Percentiles rank a stretch among this genome's conserved stretches.
phyloP scores from a whole-genome alignment of 2,329 filamentous ascomycete species.

The Tolypocladium cylindrosporum region DNA sequence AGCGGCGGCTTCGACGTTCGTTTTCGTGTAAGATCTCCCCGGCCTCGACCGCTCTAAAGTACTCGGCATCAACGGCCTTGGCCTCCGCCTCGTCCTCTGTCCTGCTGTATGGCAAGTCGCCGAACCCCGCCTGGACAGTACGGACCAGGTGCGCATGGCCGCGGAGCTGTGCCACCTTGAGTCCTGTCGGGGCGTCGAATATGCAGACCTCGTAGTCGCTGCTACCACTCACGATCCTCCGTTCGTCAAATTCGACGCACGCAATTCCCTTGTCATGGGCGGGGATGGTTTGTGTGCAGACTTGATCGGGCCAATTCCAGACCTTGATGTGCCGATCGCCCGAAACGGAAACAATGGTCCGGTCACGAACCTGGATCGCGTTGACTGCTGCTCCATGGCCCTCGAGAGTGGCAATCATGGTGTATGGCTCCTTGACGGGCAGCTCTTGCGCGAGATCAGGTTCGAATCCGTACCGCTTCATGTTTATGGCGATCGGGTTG shows the following conservation, averaged over 20 bases:
- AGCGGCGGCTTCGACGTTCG: conserved; percentile 21
- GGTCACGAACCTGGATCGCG: conserved; percentile 79
- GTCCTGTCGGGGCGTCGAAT: conserved; percentile 75
- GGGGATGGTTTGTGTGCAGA: conserved; percentile 65
- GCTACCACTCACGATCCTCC: conserved; percentile 88
- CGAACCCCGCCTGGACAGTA: conserved; percentile 91
- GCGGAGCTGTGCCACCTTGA: conserved; percentile 80
- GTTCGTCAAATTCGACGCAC: conserved; percentile 92
- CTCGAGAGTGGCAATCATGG: conserved; percentile 66
- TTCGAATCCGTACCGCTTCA: conserved; percentile 47
- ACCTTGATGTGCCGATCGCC: conserved; percentile 90
- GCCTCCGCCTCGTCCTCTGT: conserved; percentile 67
- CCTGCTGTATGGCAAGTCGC: conserved; percentile 71
- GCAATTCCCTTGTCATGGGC: conserved; percentile 94
- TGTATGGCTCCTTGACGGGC: conserved; percentile 54
- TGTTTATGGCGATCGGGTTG: conserved; percentile 40
- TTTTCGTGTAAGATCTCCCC: conserved; percentile 33
- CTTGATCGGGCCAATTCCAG: conserved; percentile 79
- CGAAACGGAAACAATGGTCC: conserved; percentile 87
- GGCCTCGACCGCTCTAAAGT: conserved; percentile 49
- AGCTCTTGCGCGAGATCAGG: conserved; percentile 34
- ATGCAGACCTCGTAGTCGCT: conserved; percentile 95
- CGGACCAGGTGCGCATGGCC: conserved; percentile 80
- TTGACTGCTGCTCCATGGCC: conserved; percentile 92
- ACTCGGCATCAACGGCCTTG: conserved; percentile 60